phyloP scores from a whole-genome alignment of 805 yeast species.

The Brettanomyces custersianus region DNA sequence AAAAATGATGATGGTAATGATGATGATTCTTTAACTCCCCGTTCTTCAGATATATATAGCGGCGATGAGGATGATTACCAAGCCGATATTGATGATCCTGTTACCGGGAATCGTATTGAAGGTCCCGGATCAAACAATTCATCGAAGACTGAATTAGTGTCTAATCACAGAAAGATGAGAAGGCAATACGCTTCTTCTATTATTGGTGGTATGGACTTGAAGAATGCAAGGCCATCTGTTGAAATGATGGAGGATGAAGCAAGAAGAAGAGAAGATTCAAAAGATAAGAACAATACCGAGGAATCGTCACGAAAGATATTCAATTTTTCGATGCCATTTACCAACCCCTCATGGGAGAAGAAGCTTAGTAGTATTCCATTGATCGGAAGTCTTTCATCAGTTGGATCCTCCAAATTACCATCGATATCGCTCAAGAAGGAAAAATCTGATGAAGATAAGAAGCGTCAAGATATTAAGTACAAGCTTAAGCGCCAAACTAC shows the following conservation, averaged over 20 bases:
- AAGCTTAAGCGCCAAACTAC: slow-evolving; percentile 46
- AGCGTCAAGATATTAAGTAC: slow-evolving; percentile 27
- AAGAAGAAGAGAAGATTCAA: slow-evolving; percentile 9
- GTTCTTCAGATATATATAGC: background rate
- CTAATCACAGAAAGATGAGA: slow-evolving; percentile 3
- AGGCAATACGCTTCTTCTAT: slow-evolving; percentile 10
- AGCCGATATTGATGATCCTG: slow-evolving; percentile 3
- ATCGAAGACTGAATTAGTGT: background rate
- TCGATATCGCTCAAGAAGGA: slow-evolving; percentile 4
- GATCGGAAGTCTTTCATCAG: background rate
- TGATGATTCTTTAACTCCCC: background rate
- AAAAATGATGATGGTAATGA: background rate
- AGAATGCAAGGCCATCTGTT: slow-evolving; percentile 1
- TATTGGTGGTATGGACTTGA: slow-evolving; percentile 11
- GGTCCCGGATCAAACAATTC: background rate
- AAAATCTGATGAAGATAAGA: slow-evolving; percentile 18
- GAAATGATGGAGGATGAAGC: slow-evolving; percentile 21
- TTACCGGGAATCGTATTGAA: background rate
- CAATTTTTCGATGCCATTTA: slow-evolving; percentile 53
- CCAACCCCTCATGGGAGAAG: slow-evolving; percentile 23
- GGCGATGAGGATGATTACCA: slow-evolving; percentile 2
- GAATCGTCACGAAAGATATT: slow-evolving; percentile 28
- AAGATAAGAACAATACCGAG: slow-evolving; percentile 20
- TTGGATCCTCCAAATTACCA: slow-evolving; percentile 1
- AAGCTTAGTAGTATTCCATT: background rate